Evolutionary conservation across 768 basidiomycete species (phyloP), one percentile per base, ranked within the genome.

Genomic region (Naganishia antarctica): DNA sequence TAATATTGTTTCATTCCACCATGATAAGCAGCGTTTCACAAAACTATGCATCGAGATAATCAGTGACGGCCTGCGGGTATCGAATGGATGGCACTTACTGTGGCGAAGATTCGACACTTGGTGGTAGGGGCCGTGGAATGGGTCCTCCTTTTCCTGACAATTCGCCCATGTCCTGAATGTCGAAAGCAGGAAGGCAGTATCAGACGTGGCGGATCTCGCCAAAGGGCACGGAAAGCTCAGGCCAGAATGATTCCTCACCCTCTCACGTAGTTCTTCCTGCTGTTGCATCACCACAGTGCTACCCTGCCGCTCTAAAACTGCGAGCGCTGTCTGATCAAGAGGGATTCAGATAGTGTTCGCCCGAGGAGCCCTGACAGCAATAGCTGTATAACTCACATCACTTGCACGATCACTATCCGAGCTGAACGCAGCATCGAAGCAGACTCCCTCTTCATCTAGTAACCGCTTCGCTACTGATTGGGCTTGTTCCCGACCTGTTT

Each of bases 401-500:
- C 76, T 78, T 79, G 53, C 53, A 23, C 53, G 53, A 57, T 57
- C 53, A 15, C 53, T 57, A 26, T 90, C 88, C 71, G 90, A 91
- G 65, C 83, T 84, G 72, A 83, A 85, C 32, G 85, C 87, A 26
- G 75, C 76, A 34, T 80, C 81, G 68, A 92, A 87, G 8, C 77
- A 78, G 16, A 86, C 76, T 57, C 53, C 53, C 26, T 57, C 53
- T 11, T 40, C 53, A 34, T 78, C 71, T 70, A 81, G 81, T 66
- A 90, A 76, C 45, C 81, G 82, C 65, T 81, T 76, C 1, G 83
- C 87, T 1, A 85, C 82, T 60, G 81, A 76, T 62, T 72, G 70
- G 23, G 87, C 86, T 74, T 91, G 88, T 60, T 78, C 78, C 50
- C 81, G 60, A 16, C 89, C 89, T 4, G 74, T 77, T 16, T 80